These are phyloP conservation scores for Tolypocladium album DNA, from an alignment of 2,329 filamentous ascomycete species.

Conservation along the genomic window DNA sequence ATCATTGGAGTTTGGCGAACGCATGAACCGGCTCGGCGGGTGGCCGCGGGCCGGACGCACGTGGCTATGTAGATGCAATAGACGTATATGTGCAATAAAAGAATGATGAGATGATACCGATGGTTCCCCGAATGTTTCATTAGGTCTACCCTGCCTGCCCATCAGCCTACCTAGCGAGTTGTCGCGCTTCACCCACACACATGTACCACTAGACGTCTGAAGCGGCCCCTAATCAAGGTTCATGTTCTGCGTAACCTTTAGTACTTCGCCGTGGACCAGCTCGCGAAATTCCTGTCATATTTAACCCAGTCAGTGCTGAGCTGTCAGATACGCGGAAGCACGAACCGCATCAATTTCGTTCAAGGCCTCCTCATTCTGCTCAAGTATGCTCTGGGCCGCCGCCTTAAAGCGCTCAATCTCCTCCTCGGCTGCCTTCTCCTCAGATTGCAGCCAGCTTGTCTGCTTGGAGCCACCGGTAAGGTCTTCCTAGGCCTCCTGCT, in stretches of 20 bases:
- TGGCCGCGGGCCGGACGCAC: background rate
- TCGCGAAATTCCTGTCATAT: constrained; percentile 17
- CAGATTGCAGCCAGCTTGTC: background rate
- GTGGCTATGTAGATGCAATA: background rate
- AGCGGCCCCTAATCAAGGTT: background rate
- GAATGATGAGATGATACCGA: background rate
- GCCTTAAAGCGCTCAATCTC: background rate
- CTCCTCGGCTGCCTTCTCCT: background rate
- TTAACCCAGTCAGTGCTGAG: background rate
- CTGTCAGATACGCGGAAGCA: background rate
- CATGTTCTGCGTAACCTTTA: constrained; percentile 13
- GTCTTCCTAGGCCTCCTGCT: constrained; percentile 10
- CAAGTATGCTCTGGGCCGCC: background rate
- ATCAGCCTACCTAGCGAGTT: background rate
- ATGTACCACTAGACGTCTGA: background rate
- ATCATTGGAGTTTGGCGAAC: background rate
- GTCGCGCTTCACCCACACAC: background rate
- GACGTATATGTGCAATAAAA: background rate
- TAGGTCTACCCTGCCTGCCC: background rate
- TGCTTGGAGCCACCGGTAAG: background rate
- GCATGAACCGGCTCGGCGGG: background rate
- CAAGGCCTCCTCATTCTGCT: background rate
- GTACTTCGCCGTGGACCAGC: constrained; percentile 13
- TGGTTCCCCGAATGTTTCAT: background rate
- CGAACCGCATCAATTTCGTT: constrained; percentile 2